Evolutionary conservation across 441 rosid species (phyloP).

Genomic region (Bocquillonia castaneifolia): DNA sequence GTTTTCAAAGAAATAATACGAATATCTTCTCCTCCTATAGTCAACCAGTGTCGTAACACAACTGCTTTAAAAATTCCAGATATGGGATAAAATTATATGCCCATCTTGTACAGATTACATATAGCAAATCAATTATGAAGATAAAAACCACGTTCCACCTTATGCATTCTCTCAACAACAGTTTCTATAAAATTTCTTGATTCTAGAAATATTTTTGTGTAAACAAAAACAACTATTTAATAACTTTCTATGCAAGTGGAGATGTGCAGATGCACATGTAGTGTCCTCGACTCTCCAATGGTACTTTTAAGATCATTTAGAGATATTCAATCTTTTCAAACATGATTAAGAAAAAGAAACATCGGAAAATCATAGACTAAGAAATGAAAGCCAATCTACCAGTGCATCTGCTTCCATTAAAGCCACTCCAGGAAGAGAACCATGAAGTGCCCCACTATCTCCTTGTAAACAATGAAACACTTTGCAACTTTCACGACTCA

Average conservation of each 20-base stretch:
- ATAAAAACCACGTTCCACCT: neutral
- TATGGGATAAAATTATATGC: neutral
- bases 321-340: slow-evolving; percentile 4
- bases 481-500: slow-evolving; percentile 39
- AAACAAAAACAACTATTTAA: neutral
- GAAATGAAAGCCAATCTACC: slow-evolving; percentile 45
- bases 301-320: neutral
- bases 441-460: slow-evolving; percentile 36
- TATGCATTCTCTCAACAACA: neutral
- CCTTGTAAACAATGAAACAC: slow-evolving; percentile 49
- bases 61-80: neutral
- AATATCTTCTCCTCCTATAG: neutral
- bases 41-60: neutral
- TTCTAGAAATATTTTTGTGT: neutral
- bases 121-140: neutral
- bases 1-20: neutral
- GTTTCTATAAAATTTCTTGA: neutral
- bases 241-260: slow-evolving; percentile 9
- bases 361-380: slow-evolving; percentile 24
- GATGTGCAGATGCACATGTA: neutral
- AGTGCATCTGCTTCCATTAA: slow-evolving; percentile 59
- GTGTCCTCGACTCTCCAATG: neutral
- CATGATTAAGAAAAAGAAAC: slow-evolving; percentile 8
- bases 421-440: slow-evolving; percentile 46
- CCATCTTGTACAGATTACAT: neutral